These are phyloP conservation scores for Gillenia trifoliata DNA, from an alignment of 306 rosid species.

Conservation along the genomic window DNA sequence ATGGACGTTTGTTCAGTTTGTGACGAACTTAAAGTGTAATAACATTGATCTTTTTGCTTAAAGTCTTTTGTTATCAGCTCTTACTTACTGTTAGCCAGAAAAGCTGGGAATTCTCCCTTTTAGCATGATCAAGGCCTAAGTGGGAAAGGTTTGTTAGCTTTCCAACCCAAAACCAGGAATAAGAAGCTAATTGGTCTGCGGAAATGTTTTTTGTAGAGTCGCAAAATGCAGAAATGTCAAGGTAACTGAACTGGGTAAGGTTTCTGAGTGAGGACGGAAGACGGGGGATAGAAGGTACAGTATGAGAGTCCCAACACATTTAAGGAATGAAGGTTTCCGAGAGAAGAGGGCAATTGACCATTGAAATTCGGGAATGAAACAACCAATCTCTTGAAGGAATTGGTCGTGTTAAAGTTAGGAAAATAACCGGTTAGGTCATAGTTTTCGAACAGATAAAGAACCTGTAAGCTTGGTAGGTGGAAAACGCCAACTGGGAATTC, in stretches of 20 bases:
- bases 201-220: neutral
- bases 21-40: too few relatives aligned
- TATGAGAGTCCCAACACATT: neutral
- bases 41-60: too few relatives aligned
- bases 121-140: neutral
- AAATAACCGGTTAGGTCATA: constrained; percentile 22
- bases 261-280: constrained; percentile 35
- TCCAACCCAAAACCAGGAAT: neutral
- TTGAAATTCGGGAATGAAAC: neutral
- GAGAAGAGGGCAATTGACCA: constrained; percentile 29
- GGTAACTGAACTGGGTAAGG: neutral
- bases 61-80: too few relatives aligned
- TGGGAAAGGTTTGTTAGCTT: neutral
- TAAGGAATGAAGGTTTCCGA: constrained; percentile 19
- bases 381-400: neutral
- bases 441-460: neutral
- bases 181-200: neutral
- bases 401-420: constrained; percentile 21
- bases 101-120: neutral
- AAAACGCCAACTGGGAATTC: constrained; percentile 26
- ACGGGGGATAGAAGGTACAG: neutral
- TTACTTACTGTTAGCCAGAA: constrained; percentile 17
- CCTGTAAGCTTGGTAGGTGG: constrained; percentile 24
- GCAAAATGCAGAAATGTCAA: constrained; percentile 5
- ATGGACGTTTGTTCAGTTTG: too few relatives aligned